A percentile compares a stretch with the other conserved stretches of the same genome.
Evolutionary conservation across 257 asterid species (phyloP).

Genomic region (Craterostigma plantagineum): DNA sequence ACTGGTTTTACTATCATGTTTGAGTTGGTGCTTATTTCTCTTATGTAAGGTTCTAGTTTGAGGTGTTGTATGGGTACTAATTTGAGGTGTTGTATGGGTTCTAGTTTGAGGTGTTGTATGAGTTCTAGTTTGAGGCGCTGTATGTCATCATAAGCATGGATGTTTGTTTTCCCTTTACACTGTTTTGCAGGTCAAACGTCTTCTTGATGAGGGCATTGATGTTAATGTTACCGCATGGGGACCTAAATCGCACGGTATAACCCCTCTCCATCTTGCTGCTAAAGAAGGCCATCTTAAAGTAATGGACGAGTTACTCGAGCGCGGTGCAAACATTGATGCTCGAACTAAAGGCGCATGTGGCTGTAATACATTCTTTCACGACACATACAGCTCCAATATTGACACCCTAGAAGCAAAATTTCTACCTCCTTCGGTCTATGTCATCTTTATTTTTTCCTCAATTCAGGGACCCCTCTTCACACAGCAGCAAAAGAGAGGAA

Average conservation of each 20-base stretch:
- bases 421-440: neutral
- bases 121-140: no score
- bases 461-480: constrained; percentile 94
- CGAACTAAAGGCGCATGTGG: constrained; percentile 96
- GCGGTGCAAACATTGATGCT: constrained; percentile 91
- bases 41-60: no score
- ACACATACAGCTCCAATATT: no score
- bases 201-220: constrained; percentile 73
- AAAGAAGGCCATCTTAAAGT: constrained; percentile 84
- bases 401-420: no score
- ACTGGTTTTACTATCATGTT: neutral
- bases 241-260: constrained; percentile 74
- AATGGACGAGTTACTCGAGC: constrained; percentile 77
- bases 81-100: no score
- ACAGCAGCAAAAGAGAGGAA: constrained; percentile 88
- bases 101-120: no score
- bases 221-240: constrained; percentile 89
- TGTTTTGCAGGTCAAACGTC: constrained; percentile 53
- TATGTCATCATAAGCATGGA: no score
- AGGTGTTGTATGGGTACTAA: no score
- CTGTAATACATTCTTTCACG: constrained; percentile 21
- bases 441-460: neutral
- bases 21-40: no score
- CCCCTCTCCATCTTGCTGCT: constrained; percentile 98
- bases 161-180: neutral